Evolutionary conservation across 495 filamentous ascomycete genomes (phyloP).

Genomic region (Penicillium mononematosum): DNA sequence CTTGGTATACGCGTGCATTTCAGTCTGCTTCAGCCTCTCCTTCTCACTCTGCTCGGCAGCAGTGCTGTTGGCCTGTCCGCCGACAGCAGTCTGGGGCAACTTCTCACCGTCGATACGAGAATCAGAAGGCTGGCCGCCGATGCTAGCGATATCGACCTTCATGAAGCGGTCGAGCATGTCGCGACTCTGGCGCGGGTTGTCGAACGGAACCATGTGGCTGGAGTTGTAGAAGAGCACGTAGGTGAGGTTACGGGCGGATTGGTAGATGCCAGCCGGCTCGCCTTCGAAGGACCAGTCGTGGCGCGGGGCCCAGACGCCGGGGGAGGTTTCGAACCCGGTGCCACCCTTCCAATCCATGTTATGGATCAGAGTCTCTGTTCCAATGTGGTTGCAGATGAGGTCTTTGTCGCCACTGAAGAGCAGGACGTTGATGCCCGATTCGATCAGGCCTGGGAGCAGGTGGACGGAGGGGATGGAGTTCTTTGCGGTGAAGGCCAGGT

Average conservation of each 20-base stretch:
- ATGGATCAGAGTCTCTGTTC: constrained; percentile 87
- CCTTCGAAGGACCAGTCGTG: constrained; percentile 94
- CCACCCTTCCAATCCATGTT: constrained; percentile 90
- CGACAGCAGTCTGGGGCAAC: constrained; percentile 75
- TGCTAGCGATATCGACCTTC: constrained; percentile 85
- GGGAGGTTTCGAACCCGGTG: constrained; percentile 84
- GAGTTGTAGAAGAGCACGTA: constrained; percentile 95
- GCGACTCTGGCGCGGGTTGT: constrained; percentile 78
- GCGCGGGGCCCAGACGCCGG: constrained; percentile 86
- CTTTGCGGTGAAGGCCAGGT: constrained; percentile 60
- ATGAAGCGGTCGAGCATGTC: constrained; percentile 99
- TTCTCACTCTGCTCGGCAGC: constrained; percentile 69
- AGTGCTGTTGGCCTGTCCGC: constrained; percentile 80
- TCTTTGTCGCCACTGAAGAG: constrained; percentile 94
- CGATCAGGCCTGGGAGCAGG: constrained; percentile 74
- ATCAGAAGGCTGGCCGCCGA: constrained; percentile 82
- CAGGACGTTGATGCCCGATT: constrained; percentile 66
- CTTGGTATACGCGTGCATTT: constrained; percentile 89
- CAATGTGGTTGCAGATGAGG: constrained; percentile 94
- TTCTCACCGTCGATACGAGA: constrained; percentile 90
- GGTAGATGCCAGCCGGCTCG: constrained; percentile 86
- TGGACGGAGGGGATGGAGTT: constrained; percentile 70
- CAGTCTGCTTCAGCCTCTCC: constrained; percentile 75
- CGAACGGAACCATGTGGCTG: constrained; percentile 96
- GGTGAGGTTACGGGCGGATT: constrained; percentile 89